Base-by-base conservation (phyloP, 164 flowering plant genomes). In the Paratinospora sagittata region DNA sequence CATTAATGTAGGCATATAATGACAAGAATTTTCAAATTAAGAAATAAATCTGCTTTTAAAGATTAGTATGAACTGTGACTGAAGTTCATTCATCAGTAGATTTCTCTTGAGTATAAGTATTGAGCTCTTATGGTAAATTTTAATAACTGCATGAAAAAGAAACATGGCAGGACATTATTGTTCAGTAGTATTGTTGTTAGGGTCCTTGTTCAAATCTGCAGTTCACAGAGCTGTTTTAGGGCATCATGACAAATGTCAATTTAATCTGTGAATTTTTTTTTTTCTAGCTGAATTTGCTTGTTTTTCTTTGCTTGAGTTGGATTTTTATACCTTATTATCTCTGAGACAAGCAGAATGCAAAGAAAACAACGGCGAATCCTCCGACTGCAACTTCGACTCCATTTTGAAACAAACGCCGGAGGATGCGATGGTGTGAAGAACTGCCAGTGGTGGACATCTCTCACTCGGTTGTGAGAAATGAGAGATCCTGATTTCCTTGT, bases 361-460 rank as follows among this genome's bases (percentile, higher is more conserved):
- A 73, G 77, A 79, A 73, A 76, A 78, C 74, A 96, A 85, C 80
- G 81, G 90, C 73, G 89, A 69, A 76, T 88, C 83, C 69, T 74
- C 73, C 6, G 83, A 65, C 75, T 63, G 79, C 43, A 76, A 70
- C 69, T 78, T 77, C 71, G 85, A 79, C 84, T 93, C 93, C 97
- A 96, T 81, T 86, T 91, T 96, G 90, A 92, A 89, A 92, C 90
- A 82, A 74, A 88, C 66, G 17, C 96, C 97, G 71, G 69, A 36
- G 27, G 88, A 70, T 8, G 89, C 72, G 62, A 93, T 83, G 26
- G 96, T 91, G 76, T 88, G 92, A 66, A 96, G 96, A 62, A 96
- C 99, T 23, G 99, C 92, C 21, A 96, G 87, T 33, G 99, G 99
- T 30, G 97, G 87, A 72, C 98, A 96, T 72, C 99, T 90, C 84